Conservation (phyloP, 1,139 yeast species). For the Yamadazyma kanchanaburiensis region DNA sequence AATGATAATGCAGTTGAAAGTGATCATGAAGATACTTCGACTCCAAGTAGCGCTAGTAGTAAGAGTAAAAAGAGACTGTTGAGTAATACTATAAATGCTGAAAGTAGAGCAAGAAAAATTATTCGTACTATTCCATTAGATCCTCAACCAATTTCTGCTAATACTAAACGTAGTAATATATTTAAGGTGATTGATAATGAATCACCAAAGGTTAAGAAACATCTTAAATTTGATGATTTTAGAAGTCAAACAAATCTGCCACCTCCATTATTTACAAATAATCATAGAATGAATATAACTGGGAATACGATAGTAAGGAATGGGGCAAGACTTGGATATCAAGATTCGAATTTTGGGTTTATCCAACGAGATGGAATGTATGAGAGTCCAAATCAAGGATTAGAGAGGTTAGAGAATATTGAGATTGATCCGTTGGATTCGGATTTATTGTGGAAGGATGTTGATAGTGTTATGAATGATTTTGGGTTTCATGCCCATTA, state of each 20-base stretch:
- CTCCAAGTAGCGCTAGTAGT: slow-evolving; percentile 36
- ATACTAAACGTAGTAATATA: slow-evolving; percentile 34
- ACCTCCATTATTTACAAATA: slow-evolving; percentile 8
- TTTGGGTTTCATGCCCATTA: slow-evolving; percentile 71
- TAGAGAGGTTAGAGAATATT: slow-evolving; percentile 30
- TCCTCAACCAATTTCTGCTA: slow-evolving; percentile 65
- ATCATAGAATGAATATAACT: slow-evolving; percentile 14
- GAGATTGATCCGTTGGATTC: slow-evolving; percentile 41
- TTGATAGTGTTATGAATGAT: slow-evolving; percentile 88
- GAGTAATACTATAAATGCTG: slow-evolving; percentile 58
- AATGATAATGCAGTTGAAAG: slow-evolving; percentile 22
- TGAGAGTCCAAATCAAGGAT: slow-evolving; percentile 32
- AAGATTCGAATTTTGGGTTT: slow-evolving; percentile 1
- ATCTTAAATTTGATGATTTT: slow-evolving; percentile 5
- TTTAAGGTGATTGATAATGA: slow-evolving; percentile 37
- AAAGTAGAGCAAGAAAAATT: slow-evolving; percentile 66
- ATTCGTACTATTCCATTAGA: slow-evolving; percentile 77
- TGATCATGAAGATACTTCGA: slow-evolving; percentile 33
- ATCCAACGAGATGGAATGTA: slow-evolving; percentile 14
- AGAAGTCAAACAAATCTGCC: slow-evolving; percentile 10
- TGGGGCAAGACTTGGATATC: background rate
- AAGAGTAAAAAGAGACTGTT: slow-evolving; percentile 43
- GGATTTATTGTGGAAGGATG: slow-evolving; percentile 84
- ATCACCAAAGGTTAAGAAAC: slow-evolving; percentile 15
- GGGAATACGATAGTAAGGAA: slow-evolving; percentile 15